Evolutionary conservation across 805 yeast species (phyloP).

Genomic region (Priceomyces castillae): DNA sequence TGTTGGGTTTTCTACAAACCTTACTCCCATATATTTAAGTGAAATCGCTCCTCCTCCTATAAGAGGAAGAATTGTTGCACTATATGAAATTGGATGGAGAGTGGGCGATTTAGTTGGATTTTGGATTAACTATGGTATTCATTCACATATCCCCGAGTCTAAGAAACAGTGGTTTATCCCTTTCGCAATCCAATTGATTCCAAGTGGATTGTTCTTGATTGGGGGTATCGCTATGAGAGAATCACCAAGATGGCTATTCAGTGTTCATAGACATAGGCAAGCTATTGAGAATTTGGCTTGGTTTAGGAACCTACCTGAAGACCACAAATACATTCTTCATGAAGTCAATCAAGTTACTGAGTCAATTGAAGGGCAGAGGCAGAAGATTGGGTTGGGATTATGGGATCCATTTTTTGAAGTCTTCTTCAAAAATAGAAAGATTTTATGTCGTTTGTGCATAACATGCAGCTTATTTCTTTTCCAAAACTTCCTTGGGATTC

Average conservation of each 20-base stretch:
- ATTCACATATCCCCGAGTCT: conserved; percentile 20
- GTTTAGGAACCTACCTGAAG: conserved; percentile 33
- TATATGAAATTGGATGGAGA: conserved; percentile 39
- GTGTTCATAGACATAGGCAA: conserved; percentile 27
- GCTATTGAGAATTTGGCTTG: conserved; percentile 33
- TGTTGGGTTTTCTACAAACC: conserved; percentile 34
- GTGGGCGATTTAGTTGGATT: conserved; percentile 39
- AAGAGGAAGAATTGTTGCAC: conserved; percentile 30
- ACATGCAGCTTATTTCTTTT: conserved; percentile 33
- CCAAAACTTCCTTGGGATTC: conserved; percentile 41
- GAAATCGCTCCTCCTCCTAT: conserved; percentile 37
- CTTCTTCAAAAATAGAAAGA: conserved; percentile 22
- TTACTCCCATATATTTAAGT: conserved; percentile 35
- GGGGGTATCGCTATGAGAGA: conserved; percentile 34
- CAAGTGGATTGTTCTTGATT: conserved; percentile 32
- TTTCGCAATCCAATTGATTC: conserved; percentile 38
- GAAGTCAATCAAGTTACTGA: conserved; percentile 37
- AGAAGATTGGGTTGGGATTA: conserved; percentile 29
- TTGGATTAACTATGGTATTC: conserved; percentile 36
- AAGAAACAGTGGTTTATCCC: conserved; percentile 39
- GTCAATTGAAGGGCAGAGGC: conserved; percentile 27
- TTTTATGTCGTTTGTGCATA: conserved; percentile 28
- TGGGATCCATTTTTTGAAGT: conserved; percentile 35
- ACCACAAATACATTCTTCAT: conserved; percentile 32
- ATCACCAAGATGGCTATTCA: conserved; percentile 37